Percentiles rank a stretch among this genome's conserved stretches.
These are phyloP conservation scores for Ophiostoma australiae DNA, from an alignment of 2,329 filamentous ascomycete species.

Conservation along the genomic window DNA sequence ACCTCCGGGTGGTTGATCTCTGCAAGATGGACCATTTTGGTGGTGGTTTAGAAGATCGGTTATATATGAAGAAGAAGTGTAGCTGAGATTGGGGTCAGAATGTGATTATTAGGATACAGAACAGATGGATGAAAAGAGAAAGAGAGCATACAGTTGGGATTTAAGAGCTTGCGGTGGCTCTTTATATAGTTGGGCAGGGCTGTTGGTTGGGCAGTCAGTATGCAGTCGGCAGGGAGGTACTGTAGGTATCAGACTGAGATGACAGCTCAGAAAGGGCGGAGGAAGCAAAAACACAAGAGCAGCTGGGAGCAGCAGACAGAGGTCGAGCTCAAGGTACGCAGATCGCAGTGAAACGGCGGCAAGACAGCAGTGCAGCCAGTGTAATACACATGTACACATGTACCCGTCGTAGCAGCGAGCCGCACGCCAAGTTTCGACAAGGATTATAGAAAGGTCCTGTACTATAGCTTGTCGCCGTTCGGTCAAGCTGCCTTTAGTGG, in stretches of 20 bases:
- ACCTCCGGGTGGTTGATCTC: conserved; percentile 37
- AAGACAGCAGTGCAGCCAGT: not conserved
- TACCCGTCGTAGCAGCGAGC: not conserved
- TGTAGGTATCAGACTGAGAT: not conserved
- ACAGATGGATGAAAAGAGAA: not conserved
- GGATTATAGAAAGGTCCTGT: not conserved
- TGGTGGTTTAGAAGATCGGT: not conserved
- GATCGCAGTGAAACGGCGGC: not conserved
- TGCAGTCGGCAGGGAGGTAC: not conserved
- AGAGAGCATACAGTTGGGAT: not conserved
- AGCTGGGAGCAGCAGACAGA: not conserved
- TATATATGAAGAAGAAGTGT: not conserved
- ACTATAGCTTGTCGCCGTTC: not conserved
- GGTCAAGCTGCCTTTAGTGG: not conserved
- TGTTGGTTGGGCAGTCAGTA: conserved; percentile 7
- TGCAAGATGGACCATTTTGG: conserved; percentile 50
- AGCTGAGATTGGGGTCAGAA: not conserved
- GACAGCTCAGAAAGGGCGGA: not conserved
- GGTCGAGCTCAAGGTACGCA: not conserved
- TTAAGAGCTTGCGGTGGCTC: not conserved
- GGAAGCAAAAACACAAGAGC: not conserved
- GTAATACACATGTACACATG: not conserved
- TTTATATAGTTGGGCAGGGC: conserved; percentile 13
- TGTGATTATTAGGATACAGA: not conserved
- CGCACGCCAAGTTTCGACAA: not conserved